These are phyloP conservation scores for Lojkania enalia DNA, from an alignment of 2,329 filamentous ascomycete genomes.

Conservation along the genomic window DNA sequence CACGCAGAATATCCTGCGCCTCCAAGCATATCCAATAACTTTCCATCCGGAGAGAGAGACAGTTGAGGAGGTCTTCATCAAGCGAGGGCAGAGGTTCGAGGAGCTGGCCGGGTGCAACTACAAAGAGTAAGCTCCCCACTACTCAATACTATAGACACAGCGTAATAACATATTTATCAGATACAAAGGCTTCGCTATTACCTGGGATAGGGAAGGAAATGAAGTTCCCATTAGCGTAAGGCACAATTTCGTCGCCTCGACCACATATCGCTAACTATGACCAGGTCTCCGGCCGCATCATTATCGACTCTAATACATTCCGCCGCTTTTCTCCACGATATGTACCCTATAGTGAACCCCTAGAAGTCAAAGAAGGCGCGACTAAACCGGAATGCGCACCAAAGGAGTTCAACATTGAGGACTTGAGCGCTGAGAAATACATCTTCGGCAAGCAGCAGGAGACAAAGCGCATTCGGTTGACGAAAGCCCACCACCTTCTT, in stretches of 20 bases:
- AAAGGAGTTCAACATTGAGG: conserved; percentile 32
- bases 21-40: conserved; percentile 74
- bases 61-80: conserved; percentile 67
- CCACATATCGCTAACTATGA: too few species aligned
- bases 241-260: too few species aligned
- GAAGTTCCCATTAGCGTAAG: conserved; percentile 58
- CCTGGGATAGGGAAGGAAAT: conserved; percentile 29
- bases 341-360: conserved; percentile 17
- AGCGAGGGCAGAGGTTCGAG: conserved; percentile 81
- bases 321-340: conserved; percentile 52
- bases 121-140: conserved; percentile 76
- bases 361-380: conserved; percentile 23
- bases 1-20: conserved; percentile 74
- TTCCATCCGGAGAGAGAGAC: conserved; percentile 73
- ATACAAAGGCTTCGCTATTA: conserved; percentile 65
- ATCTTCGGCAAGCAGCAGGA: conserved; percentile 34
- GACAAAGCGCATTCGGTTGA: conserved; percentile 59
- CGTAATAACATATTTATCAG: too few species aligned
- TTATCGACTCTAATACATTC: conserved; percentile 70
- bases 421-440: conserved; percentile 14
- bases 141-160: conserved; percentile 56
- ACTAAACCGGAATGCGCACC: conserved; percentile 42
- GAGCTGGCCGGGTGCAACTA: conserved; percentile 76
- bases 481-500: conserved; percentile 78
- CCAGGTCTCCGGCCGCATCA: conserved; percentile 81